Evolutionary conservation across 2,329 filamentous ascomycete species (phyloP), one percentile per base, ranked within the genome.

Genomic region (Incumbomyces lentus): DNA sequence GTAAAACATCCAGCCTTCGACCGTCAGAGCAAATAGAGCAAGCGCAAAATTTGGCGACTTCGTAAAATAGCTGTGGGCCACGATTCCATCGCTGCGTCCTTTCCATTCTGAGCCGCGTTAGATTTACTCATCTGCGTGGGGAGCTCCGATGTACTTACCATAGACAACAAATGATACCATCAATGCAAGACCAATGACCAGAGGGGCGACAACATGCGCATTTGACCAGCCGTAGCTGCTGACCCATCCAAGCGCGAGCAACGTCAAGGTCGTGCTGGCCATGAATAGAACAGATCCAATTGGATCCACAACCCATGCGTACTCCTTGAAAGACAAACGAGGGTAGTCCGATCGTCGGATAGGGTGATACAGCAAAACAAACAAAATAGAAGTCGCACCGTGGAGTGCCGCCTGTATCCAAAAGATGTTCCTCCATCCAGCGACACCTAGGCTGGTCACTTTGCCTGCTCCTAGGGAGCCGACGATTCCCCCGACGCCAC

Each of bases 1-100:
- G 59, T 74, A 75, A 56, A 75, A 78, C 46, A 78, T 74, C 74
- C 74, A 78, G 12, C 74, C 74, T 59, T 78, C 74, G 30, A 77
- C 71, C 2, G 70, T 69, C 50, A 77, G 77, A 3, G 74, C 74
- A 55, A 76, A 75, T 8, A 72, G 68, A 1, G 73, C 69, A 3
- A 76, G 67, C 6, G 65, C 68, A 53, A 78, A 78, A 55, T 78
- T 78, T 11, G 69, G 69, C 11, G 74, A 73, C 1, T 64, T 60
- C 26, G 60, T 62, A 60, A 78, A 78, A 64, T 77, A 76, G 31
- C 75, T 67, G 53, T 78, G 74, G 0, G 74, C 73, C 0, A 77
- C 63, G 7, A 78, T 68, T 3, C 74, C 75, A 50, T 78, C 74
- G 6, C 60, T 54, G 47, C 74, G 62, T 1, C 72, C 74, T 54